These are phyloP conservation scores for Bruguiera sexangula DNA, from an alignment of 345 rosid species.

Conservation along the genomic window DNA sequence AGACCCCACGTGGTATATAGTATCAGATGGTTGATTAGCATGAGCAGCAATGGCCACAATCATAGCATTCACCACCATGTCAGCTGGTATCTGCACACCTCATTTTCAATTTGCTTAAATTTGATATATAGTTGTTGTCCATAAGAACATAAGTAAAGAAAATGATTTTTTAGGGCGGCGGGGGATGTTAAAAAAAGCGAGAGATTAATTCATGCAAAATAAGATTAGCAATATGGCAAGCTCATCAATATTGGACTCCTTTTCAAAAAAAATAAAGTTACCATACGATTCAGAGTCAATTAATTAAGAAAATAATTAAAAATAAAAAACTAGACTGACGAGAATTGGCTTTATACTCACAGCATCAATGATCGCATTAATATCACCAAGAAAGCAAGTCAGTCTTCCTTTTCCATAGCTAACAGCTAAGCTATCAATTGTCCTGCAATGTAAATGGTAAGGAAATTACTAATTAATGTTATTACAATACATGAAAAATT, in stretches of 20 bases:
- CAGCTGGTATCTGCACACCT: slow-evolving; percentile 37
- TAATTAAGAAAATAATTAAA: not conserved
- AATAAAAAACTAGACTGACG: not conserved
- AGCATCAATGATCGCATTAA: slow-evolving; percentile 36
- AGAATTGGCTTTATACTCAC: slow-evolving; percentile 27
- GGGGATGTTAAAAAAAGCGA: too few relatives aligned
- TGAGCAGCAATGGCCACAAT: slow-evolving; percentile 39
- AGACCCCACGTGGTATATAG: slow-evolving; percentile 76
- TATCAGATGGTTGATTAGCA: slow-evolving; percentile 1
- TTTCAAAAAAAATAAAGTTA: too few relatives aligned
- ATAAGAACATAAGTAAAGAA: too few relatives aligned
- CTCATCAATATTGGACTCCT: too few relatives aligned
- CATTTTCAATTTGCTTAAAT: not conserved
- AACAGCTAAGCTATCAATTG: slow-evolving; percentile 28
- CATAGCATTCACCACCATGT: slow-evolving; percentile 47
- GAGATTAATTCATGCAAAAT: too few relatives aligned
- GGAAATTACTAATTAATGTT: not conserved
- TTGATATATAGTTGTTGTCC: too few relatives aligned
- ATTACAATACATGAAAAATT: not conserved
- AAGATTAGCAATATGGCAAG: too few relatives aligned
- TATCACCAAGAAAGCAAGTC: slow-evolving; percentile 35
- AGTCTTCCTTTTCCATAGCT: slow-evolving; percentile 52
- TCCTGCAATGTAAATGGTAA: slow-evolving; percentile 2
- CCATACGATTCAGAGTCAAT: not conserved
- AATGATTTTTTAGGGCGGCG: too few relatives aligned